Base-by-base conservation (phyloP, 2,329 filamentous ascomycete species). In the Aspergillus oerlinghausenensis region DNA sequence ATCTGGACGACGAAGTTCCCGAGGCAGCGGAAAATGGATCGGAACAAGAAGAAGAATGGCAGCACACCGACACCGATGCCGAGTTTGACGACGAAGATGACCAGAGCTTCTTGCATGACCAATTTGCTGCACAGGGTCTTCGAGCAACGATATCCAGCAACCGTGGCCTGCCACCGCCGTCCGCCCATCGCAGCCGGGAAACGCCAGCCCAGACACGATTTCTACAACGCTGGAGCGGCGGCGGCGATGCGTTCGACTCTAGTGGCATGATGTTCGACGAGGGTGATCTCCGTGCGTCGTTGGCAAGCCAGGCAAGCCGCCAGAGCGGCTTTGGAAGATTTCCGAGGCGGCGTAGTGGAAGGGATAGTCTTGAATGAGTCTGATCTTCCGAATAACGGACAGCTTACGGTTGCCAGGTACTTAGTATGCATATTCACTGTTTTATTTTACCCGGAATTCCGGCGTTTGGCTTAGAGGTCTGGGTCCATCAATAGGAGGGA, bases 21-120 rank as follows among this genome's bases (percentile, higher is more conserved):
- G 86, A 88, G 56, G 70, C 69, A 58, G 85, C 80, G 9, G 74
- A 74, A 38, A 63, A 68, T 43, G 69, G 59, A 5, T 66, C 58
- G 9, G 71, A 68, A 28, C 82, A 84, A 65, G 83, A 80, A 25
- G 79, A 75, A 26, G 83, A 84, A 63, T 91, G 90, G 75, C 88
- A 92, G 76, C 88, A 91, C 69, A 91, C 88, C 8, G 88, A 91
- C 73, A 88, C 87, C 2, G 88, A 90, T 62, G 87, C 80, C 8
- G 85, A 86, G 52, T 82, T 79, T 59, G 76, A 76, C 50, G 75
- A 77, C 9, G 73, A 77, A 8, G 71, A 74, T 17, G 72, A 73
- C 32, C 70, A 70, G 29, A 65, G 63, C 50, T 60, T 69, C 38
- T 50, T 62, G 3, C 65, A 63, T 19, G 62, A 65, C 42, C 66